Evolutionary conservation across 768 basidiomycete species (phyloP).

Genomic region (Rubroboletus pulcherrimus): DNA sequence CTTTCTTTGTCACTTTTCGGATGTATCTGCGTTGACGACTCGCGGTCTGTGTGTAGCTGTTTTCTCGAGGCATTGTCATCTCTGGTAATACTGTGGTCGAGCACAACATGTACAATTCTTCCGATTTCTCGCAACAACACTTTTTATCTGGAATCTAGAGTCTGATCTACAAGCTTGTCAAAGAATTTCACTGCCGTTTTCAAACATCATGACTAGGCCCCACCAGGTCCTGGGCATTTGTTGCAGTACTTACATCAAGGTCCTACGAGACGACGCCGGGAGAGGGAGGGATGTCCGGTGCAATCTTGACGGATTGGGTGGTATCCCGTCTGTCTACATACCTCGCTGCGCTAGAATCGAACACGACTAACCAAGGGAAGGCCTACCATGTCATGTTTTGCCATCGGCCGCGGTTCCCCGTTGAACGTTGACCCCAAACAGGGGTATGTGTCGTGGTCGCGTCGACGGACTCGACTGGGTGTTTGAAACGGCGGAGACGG

Average conservation of each 20-base stretch:
- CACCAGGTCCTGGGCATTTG: too few relatives aligned
- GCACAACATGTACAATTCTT: too few relatives aligned
- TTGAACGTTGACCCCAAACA: slow-evolving; percentile 5
- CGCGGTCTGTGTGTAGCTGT: too few relatives aligned
- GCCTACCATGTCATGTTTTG: background rate
- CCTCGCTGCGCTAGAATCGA: slow-evolving; percentile 9
- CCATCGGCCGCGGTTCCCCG: slow-evolving; percentile 1
- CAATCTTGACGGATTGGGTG: slow-evolving; percentile 12
- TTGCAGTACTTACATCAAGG: too few relatives aligned
- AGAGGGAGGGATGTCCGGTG: slow-evolving; percentile 3
- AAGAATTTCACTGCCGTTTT: too few relatives aligned
- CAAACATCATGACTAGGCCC: too few relatives aligned
- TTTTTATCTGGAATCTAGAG: too few relatives aligned
- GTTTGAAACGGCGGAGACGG: slow-evolving; percentile 12
- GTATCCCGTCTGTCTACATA: slow-evolving; percentile 5
- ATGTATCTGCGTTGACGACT: slow-evolving; percentile 20
- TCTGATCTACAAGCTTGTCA: too few relatives aligned
- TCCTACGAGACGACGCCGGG: background rate
- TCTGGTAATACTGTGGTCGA: too few relatives aligned
- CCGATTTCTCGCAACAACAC: too few relatives aligned
- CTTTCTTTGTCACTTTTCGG: background rate
- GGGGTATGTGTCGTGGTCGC: slow-evolving; percentile 6
- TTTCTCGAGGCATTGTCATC: too few relatives aligned
- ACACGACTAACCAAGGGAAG: slow-evolving; percentile 14
- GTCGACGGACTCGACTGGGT: slow-evolving; percentile 11